These are phyloP conservation scores for Trichocladium uniseriatum DNA, from an alignment of 495 filamentous ascomycete species.

Conservation along the genomic window DNA sequence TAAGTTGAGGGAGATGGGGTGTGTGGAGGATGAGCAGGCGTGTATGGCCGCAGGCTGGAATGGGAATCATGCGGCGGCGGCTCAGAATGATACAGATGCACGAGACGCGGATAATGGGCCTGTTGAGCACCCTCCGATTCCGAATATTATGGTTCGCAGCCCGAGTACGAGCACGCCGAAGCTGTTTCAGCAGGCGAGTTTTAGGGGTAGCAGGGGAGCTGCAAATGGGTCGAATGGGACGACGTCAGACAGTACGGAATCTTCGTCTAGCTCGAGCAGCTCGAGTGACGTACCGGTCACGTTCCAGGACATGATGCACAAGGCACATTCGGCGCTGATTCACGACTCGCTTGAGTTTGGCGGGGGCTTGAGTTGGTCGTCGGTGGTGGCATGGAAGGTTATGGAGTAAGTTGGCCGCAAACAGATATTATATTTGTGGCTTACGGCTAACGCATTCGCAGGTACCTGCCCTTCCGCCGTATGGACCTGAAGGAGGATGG, in stretches of 20 bases:
- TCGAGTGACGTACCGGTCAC: constrained; percentile 21
- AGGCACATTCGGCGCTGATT: constrained; percentile 52
- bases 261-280: no score
- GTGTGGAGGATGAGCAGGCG: constrained; percentile 30
- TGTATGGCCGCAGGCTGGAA: no score
- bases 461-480: constrained; percentile 68
- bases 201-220: background rate
- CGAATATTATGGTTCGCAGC: constrained; percentile 30
- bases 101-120: no score
- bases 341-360: constrained; percentile 68
- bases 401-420: constrained; percentile 62
- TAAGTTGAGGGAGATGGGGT: constrained; percentile 58
- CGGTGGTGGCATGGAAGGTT: constrained; percentile 65
- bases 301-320: constrained; percentile 47
- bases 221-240: background rate
- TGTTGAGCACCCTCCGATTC: constrained; percentile 15
- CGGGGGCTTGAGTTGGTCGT: constrained; percentile 48
- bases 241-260: no score
- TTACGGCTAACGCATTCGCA: background rate
- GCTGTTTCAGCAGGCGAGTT: constrained; percentile 13
- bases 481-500: constrained; percentile 71
- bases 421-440: no score
- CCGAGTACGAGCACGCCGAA: constrained; percentile 23
- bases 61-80: no score
- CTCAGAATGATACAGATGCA: background rate